Base-by-base conservation (phyloP, 164 flowering plant genomes). In the Sextonia rubra region DNA sequence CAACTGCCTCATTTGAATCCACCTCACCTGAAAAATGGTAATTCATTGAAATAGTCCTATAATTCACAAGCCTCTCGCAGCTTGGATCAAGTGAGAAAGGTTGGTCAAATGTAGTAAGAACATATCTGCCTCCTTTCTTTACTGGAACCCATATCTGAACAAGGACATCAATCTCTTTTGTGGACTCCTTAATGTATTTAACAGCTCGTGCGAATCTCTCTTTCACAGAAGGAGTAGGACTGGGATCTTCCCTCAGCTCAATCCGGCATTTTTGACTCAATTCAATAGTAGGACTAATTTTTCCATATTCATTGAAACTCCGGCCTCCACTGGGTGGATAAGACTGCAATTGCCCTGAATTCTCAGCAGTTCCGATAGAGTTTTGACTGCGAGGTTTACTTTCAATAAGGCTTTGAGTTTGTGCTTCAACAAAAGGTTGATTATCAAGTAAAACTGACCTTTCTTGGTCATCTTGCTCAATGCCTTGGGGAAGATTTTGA, bases 121-220 rank as follows among this genome's bases (percentile, higher is more conserved):
- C 85, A 64, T 65, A 75, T 65, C 70, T 83, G 47, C 83, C 87
- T 61, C 87, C 89, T 77, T 76, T 83, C 71, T 81, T 80, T 24
- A 85, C 77, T 23, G 97, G 98, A 20, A 90, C 86, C 98, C 99
- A 94, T 73, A 92, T 70, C 74, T 95, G 97, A 68, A 91, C 77
- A 30, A 95, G 93, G 30, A 82, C 80, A 82, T 89, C 85, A 76
- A 81, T 86, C 7, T 86, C 80, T 72, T 66, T 82, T 11, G 83
- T 70, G 22, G 82, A 73, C 9, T 85, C 82, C 68, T 75, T 82
- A 8, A 94, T 83, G 79, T 70, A 64, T 24, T 68, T 74, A 62
- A 92, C 76, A 49, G 97, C 97, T 60, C 65, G 77, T n/a, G 78
- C 75, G 60, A 94, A 70, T 78, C 88, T 92, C 71, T 87, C 83